Evolutionary conservation across 495 filamentous ascomycete genomes (phyloP), one percentile per base, ranked within the genome.

Genomic region (Penicillium parvum): DNA sequence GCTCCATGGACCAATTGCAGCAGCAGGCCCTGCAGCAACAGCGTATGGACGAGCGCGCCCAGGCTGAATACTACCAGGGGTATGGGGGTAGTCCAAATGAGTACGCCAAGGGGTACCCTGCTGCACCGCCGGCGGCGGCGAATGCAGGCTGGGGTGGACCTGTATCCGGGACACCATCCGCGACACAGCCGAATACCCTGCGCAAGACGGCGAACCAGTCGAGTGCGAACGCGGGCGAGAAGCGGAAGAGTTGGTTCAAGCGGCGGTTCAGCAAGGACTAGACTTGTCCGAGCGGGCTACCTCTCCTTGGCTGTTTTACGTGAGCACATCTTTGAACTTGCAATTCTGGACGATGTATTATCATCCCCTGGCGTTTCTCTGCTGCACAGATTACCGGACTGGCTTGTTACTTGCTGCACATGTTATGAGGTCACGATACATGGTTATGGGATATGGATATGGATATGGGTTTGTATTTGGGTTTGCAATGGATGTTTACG

Each of bases 201-300:
- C 53, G 52, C 53, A 64, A 60, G 52, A 21, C 37, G 10, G 45
- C 45, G 11, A 52, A 15, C 28, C 11, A 30, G 16, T n/a, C 49
- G 30, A 35, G 7, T 43, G 48, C 20, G 40, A 57, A 38, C 18
- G 35, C 15, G 23, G 32, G 2, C 0, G 81, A 90, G 45, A 95
- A 95, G 72, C 74, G 84, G 43, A 90, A 87, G 73, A 88, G 87
- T 56, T 95, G 90, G 90, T 82, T 96, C 43, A 81, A 85, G 58
- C 79, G 78, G 38, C 74, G 83, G 12, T 92, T 95, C 60, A 91
- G 82, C 74, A 90, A 82, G 63, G 56, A 61, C 37, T 70, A 59
- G 54, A 42, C 25, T 21, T 32, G n/a, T 14, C 15, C 10, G 32
- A 34, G 5, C 18, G 32, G 32, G 15, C 7, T 8, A 10, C 16